Conservation (phyloP, 768 basidiomycete genomes). For the Boletus subparvulus region DNA sequence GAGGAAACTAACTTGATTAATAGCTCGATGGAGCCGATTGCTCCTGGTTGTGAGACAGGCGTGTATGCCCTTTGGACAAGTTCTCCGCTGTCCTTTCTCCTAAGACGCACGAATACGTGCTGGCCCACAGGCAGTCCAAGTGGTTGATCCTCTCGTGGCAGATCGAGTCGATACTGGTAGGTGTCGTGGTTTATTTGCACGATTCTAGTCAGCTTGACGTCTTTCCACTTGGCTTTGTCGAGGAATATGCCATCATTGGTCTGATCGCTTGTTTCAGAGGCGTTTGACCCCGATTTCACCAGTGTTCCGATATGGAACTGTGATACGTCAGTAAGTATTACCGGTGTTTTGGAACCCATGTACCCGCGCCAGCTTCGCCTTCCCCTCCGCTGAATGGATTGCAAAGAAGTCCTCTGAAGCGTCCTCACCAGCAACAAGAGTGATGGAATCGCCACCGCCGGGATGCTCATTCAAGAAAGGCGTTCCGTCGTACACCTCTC, state of each 20-base stretch:
- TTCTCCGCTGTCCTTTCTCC: slow-evolving; percentile 40
- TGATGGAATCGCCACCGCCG: slow-evolving; percentile 55
- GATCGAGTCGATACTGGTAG: slow-evolving; percentile 48
- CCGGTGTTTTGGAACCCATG: neutral
- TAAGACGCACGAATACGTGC: slow-evolving; percentile 54
- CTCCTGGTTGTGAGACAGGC: slow-evolving; percentile 46
- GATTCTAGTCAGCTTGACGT: slow-evolving; percentile 38
- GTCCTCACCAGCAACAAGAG: slow-evolving; percentile 56
- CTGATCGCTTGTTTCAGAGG: slow-evolving; percentile 1
- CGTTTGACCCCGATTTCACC: neutral
- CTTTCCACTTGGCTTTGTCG: slow-evolving; percentile 48
- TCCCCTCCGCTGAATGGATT: slow-evolving; percentile 56
- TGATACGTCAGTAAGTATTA: slow-evolving; percentile 7
- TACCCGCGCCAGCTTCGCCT: slow-evolving; percentile 43
- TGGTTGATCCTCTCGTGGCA: slow-evolving; percentile 39
- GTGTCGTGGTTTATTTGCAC: slow-evolving; percentile 47
- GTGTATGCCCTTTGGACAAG: slow-evolving; percentile 60
- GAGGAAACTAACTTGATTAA: slow-evolving; percentile 46
- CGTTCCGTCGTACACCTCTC: slow-evolving; percentile 56
- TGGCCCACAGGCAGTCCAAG: slow-evolving; percentile 60
- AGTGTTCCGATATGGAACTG: slow-evolving; percentile 54
- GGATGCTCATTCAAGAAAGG: slow-evolving; percentile 56
- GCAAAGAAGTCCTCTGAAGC: slow-evolving; percentile 65
- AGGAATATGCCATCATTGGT: slow-evolving; percentile 37
- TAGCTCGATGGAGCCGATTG: slow-evolving; percentile 49